Base-by-base conservation (phyloP, 1,139 yeast species). In the Yamadazyma diddensiae region DNA sequence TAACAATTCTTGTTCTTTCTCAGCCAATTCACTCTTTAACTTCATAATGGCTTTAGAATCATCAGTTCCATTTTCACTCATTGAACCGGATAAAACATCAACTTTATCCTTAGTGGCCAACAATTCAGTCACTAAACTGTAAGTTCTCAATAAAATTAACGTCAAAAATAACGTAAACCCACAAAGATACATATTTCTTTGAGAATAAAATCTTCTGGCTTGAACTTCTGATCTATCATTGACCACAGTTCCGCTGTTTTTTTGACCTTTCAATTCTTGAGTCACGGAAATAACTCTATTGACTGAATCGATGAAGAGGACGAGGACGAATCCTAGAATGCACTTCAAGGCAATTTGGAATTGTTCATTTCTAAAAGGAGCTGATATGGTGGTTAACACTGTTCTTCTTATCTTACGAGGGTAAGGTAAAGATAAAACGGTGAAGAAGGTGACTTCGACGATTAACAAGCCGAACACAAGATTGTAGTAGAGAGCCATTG, bases 141-240 rank as follows among this genome's bases (percentile, higher is more conserved):
- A 87, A n/a, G 96, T 88, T 62, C 97, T 77, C 50, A 82, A 80
- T 48, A 90, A 77, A 38, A 88, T 82, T 52, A 88, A 70, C 2
- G 96, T 85, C 53, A 92, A 69, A 58, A 94, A 94, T 57, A 94
- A 72, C 3, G 97, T 88, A 62, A 90, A 88, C 2, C 99, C 99
- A 50, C 97, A 87, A 39, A 94, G 73, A 53, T 94, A 94, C 84
- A 90, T 81, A 68, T 94, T 94, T 65, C 99, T 79, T 66, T 94
- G 98, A 14, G 97, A 87, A 53, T 90, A 88, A 61, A 94, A 94
- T 53, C 90, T 75, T 59, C 97, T 78, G 15, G 97, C 90, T 57
- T 83, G 94, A 41, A 82, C 69, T 49, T 87, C 96, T 6, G 87
- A 65, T 36, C 95, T 70, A 48, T 84, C 90, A 42, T 63, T 66